Conservation (phyloP, 1,284 basidiomycete species). For the Irpex rosettiformis region DNA sequence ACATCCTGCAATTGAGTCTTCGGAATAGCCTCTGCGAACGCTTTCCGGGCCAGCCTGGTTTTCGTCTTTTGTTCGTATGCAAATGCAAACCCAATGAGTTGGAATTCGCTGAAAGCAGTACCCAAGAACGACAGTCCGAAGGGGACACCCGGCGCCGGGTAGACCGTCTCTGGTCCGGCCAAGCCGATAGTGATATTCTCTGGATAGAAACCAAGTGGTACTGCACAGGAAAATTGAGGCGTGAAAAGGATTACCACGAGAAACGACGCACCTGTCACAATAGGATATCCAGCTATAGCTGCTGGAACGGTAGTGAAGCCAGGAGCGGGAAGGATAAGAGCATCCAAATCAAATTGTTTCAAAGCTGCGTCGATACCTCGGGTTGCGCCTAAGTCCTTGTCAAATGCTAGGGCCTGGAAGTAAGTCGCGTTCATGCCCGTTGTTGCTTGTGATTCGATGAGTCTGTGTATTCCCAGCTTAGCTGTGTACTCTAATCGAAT, state of each 20-base stretch:
- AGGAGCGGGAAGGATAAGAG: constrained; percentile 51
- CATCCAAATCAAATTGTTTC: constrained; percentile 48
- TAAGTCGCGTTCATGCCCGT: constrained; percentile 24
- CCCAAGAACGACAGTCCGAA: constrained; percentile 65
- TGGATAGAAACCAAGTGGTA: constrained; percentile 61
- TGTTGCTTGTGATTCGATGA: constrained; percentile 16
- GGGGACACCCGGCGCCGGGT: constrained; percentile 56
- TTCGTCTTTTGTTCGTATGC: constrained; percentile 67
- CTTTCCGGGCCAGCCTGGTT: constrained; percentile 45
- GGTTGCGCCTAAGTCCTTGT: constrained; percentile 50
- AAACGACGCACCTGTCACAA: constrained; percentile 42
- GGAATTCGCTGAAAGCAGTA: constrained; percentile 59
- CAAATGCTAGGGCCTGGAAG: constrained; percentile 44
- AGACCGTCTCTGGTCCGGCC: constrained; percentile 35
- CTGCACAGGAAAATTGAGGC: constrained; percentile 24
- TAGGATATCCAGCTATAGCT: constrained; percentile 59
- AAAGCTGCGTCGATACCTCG: constrained; percentile 58
- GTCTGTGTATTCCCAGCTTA: no score
- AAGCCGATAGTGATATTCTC: constrained; percentile 35
- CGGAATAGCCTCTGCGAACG: constrained; percentile 55
- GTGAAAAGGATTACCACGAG: not conserved
- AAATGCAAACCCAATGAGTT: constrained; percentile 55
- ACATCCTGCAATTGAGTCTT: constrained; percentile 57
- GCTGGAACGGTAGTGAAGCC: constrained; percentile 45
- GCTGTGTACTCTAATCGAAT: no score